Evolutionary conservation across 2,329 filamentous ascomycete genomes (phyloP).

Genomic region (Apiospora hydei): DNA sequence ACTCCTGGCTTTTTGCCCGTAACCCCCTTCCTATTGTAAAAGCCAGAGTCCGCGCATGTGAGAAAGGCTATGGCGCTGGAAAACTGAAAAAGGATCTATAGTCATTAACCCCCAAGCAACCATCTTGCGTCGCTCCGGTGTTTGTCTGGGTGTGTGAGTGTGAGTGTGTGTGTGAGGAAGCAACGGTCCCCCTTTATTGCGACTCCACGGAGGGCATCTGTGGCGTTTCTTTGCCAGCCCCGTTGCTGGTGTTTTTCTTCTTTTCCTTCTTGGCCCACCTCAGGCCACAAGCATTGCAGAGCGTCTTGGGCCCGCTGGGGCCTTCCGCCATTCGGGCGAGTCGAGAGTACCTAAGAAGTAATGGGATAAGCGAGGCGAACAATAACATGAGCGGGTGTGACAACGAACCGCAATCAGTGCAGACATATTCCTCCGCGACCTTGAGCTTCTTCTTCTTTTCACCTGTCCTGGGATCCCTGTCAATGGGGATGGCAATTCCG

Average conservation of each 20-base stretch:
- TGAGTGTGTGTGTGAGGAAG: neutral
- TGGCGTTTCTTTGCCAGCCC: conserved; percentile 26
- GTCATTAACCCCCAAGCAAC: conserved; percentile 16
- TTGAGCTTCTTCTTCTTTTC: conserved; percentile 93
- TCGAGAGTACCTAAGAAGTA: conserved; percentile 72
- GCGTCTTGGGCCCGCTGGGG: conserved; percentile 88
- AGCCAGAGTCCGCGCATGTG: conserved; percentile 13
- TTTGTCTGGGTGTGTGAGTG: too few relatives aligned
- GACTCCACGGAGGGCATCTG: neutral
- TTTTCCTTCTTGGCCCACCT: conserved; percentile 84
- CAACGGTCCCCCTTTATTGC: neutral
- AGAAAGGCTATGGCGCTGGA: conserved; percentile 3
- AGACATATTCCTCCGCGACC: conserved; percentile 86
- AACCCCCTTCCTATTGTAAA: neutral
- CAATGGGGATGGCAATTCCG: conserved; percentile 82
- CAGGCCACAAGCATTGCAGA: conserved; percentile 92
- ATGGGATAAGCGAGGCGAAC: conserved; percentile 21
- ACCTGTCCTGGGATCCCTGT: conserved; percentile 74
- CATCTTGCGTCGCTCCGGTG: neutral
- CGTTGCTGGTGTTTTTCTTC: conserved; percentile 54
- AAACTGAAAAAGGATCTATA: conserved; percentile 12
- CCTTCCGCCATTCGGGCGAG: conserved; percentile 95
- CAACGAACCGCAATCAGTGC: conserved; percentile 83
- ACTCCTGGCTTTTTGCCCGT: conserved; percentile 19
- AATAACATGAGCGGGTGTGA: neutral